Percentiles rank a stretch among this genome's conserved stretches.
phyloP scores from a whole-genome alignment of 2,329 filamentous ascomycete species.

The Phyllosticta paracitricarpa region DNA sequence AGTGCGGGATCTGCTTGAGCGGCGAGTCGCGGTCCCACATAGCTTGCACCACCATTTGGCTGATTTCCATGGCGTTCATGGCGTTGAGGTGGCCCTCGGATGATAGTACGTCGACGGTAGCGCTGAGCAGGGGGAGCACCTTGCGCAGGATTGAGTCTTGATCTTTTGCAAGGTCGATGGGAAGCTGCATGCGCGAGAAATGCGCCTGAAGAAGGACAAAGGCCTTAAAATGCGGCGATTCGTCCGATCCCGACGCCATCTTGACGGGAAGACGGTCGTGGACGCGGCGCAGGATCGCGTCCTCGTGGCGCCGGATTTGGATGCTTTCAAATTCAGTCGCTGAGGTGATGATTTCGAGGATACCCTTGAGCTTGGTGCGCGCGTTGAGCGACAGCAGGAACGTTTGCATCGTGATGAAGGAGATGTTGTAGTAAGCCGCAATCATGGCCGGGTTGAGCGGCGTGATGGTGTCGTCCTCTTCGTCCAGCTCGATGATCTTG shows the following conservation, averaged over 20 bases:
- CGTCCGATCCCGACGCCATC: constrained; percentile 75
- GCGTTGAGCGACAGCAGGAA: constrained; percentile 83
- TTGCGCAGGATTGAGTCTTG: constrained; percentile 81
- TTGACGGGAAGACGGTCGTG: constrained; percentile 94
- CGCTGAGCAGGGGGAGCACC: constrained; percentile 77
- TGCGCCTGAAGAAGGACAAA: constrained; percentile 96
- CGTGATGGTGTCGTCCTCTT: constrained; percentile 73
- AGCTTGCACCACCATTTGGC: constrained; percentile 95
- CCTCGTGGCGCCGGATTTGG: constrained; percentile 88
- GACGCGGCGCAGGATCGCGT: constrained; percentile 75
- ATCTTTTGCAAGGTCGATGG: constrained; percentile 90
- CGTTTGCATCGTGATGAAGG: constrained; percentile 98
- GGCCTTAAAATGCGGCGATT: constrained; percentile 96
- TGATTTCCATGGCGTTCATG: constrained; percentile 98
- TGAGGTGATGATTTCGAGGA: constrained; percentile 92
- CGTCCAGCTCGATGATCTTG: constrained; percentile 91
- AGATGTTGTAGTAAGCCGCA: constrained; percentile 97
- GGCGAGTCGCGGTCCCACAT: constrained; percentile 99
- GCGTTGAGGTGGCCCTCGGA: constrained; percentile 95
- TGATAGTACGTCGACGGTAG: constrained; percentile 87
- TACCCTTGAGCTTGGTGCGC: constrained; percentile 90
- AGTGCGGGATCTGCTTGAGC: constrained; percentile 95
- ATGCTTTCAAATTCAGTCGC: constrained; percentile 94
- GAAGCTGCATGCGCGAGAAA: constrained; percentile 93
- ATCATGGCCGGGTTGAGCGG: constrained; percentile 97